Conservation (phyloP, 2,329 filamentous ascomycete genomes). For the Beauveria asiatica region DNA sequence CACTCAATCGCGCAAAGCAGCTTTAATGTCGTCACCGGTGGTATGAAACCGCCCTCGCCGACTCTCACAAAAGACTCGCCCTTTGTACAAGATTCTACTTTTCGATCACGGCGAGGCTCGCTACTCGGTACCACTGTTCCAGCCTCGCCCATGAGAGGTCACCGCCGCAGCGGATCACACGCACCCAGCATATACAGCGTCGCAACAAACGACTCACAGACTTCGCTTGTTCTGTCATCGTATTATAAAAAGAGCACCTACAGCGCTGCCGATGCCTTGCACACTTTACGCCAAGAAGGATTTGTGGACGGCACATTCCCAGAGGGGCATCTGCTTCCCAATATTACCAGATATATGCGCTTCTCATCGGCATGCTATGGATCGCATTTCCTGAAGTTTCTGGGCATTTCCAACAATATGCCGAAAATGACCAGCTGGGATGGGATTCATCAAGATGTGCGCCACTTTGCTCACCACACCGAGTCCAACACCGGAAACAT, state of each 20-base stretch:
- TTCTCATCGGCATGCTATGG: slow-evolving; percentile 61
- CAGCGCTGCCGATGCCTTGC: slow-evolving; percentile 38
- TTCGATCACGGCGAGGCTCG: slow-evolving; percentile 16
- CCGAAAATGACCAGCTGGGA: slow-evolving; percentile 33
- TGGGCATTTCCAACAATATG: slow-evolving; percentile 50
- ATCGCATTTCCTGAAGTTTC: slow-evolving; percentile 51
- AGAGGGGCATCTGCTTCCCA: slow-evolving; percentile 48
- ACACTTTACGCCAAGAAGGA: slow-evolving; percentile 42
- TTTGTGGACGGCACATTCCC: slow-evolving; percentile 52
- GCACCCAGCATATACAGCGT: slow-evolving; percentile 53
- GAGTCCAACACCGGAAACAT: slow-evolving; percentile 49
- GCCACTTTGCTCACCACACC: slow-evolving; percentile 56
- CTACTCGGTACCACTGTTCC: slow-evolving; percentile 4
- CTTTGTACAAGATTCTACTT: background rate
- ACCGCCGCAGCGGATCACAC: slow-evolving; percentile 20
- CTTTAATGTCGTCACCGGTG: slow-evolving; percentile 41
- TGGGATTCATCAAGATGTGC: slow-evolving; percentile 50
- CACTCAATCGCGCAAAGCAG: slow-evolving; percentile 50
- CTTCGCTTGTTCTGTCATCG: slow-evolving; percentile 43
- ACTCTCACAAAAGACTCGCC: slow-evolving; percentile 20
- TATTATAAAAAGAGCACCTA: slow-evolving; percentile 41
- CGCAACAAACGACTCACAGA: slow-evolving; percentile 45
- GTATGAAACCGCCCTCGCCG: slow-evolving; percentile 37
- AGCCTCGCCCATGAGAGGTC: slow-evolving; percentile 12
- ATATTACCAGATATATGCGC: slow-evolving; percentile 56